Evolutionary conservation across 2,329 filamentous ascomycete genomes (phyloP).

Genomic region (Fusarium newnesense): DNA sequence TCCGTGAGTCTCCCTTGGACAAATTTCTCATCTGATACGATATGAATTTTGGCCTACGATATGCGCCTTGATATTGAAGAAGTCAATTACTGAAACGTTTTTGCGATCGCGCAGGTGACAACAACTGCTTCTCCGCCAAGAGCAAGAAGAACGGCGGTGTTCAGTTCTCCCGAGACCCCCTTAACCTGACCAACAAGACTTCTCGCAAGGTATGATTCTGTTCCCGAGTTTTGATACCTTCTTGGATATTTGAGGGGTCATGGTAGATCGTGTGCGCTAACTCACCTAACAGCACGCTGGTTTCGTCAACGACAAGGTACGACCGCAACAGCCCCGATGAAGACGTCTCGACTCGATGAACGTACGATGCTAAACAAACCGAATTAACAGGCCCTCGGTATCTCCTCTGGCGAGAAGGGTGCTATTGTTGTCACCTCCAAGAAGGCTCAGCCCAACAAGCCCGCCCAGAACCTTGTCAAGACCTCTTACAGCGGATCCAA

Average conservation of each 20-base stretch:
- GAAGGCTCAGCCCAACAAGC: conserved; percentile 80
- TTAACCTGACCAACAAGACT: conserved; percentile 94
- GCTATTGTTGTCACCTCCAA: conserved; percentile 86
- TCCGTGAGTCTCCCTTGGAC: conserved; percentile 77
- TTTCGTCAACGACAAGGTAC: conserved; percentile 93
- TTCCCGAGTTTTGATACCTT: neutral
- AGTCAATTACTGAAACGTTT: conserved; percentile 39
- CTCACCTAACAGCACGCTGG: conserved; percentile 76
- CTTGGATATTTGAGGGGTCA: neutral
- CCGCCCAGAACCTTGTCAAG: conserved; percentile 72
- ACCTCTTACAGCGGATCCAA: conserved; percentile 77
- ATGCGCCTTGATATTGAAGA: conserved; percentile 22
- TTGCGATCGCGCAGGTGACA: conserved; percentile 69
- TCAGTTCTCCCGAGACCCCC: conserved; percentile 92
- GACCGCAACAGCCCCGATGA: conserved; percentile 24
- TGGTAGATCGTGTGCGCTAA: conserved; percentile 48
- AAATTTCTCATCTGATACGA: conserved; percentile 6
- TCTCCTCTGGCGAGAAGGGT: conserved; percentile 80
- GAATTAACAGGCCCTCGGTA: conserved; percentile 77
- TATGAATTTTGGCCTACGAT: conserved; percentile 4
- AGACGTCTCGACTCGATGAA: conserved; percentile 21
- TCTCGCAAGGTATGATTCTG: conserved; percentile 78
- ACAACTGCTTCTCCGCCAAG: conserved; percentile 95
- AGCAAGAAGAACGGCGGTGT: conserved; percentile 80
- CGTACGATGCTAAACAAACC: conserved; percentile 37